phyloP scores from a whole-genome alignment of 2,329 filamentous ascomycete genomes.

The Fusarium denticulatum region DNA sequence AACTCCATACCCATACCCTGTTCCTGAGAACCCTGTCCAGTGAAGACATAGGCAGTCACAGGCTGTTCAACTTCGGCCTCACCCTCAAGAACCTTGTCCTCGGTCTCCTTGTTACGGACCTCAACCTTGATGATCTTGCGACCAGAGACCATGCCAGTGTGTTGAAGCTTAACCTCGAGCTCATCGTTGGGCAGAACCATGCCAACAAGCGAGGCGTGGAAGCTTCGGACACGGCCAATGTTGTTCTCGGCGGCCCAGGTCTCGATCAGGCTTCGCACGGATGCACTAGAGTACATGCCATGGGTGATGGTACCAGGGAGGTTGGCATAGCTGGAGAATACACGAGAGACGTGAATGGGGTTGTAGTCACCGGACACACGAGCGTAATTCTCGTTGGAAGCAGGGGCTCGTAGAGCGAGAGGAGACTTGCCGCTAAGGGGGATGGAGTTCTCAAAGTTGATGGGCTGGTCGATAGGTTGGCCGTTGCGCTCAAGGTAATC shows the following conservation, averaged over 20 bases:
- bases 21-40: constrained; percentile 97
- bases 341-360: constrained; percentile 96
- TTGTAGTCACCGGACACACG: constrained; percentile 98
- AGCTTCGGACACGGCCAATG: constrained; percentile 94
- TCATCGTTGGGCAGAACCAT: constrained; percentile 99
- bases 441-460: constrained; percentile 97
- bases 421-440: constrained; percentile 93
- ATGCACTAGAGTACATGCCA: constrained; percentile 98
- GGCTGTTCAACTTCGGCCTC: constrained; percentile 99
- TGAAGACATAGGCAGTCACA: constrained; percentile 96
- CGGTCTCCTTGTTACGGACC: constrained; percentile 92
- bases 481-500: constrained; percentile 95
- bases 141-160: constrained; percentile 96
- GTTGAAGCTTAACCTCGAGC: constrained; percentile 93
- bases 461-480: constrained; percentile 91
- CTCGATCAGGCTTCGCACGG: constrained; percentile 94
- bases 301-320: constrained; percentile 97
- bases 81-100: constrained; percentile 94
- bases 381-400: constrained; percentile 97
- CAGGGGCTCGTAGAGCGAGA: constrained; percentile 86
- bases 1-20: constrained; percentile 99
- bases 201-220: constrained; percentile 95
- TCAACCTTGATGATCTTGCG: constrained; percentile 99
- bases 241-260: constrained; percentile 99
- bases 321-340: constrained; percentile 95